Evolutionary conservation across 495 filamentous ascomycete genomes (phyloP), one percentile per base, ranked within the genome.

Genomic region (Podospora fimiseda): DNA sequence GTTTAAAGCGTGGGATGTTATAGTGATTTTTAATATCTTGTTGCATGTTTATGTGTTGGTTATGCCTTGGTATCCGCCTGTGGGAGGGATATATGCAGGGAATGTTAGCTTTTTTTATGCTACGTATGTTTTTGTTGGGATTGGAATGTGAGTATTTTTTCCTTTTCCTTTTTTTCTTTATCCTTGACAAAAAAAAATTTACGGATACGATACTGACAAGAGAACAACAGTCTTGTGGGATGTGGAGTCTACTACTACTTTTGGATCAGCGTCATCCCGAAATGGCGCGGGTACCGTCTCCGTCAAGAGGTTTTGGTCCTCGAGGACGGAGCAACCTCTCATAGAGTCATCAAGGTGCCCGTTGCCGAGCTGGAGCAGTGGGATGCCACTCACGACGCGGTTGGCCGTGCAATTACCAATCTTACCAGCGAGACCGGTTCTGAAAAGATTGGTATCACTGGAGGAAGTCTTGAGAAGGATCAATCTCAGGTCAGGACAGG

Each of bases 61-160:
- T 9, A 80, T 80, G 61, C 83, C 83, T 4, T 86, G 83, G 84
- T 85, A 82, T 51, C 82, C 83, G 21, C 83, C 83, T 0, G 70
- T 68, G 1, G 70, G 64, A 2, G 83, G 83, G 0, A 70, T 73
- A 0, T 71, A 69, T 38, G 79, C 75, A 1, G 82, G 82, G 0
- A 74, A 81, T 51, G 80, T 86, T 2, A 82, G 75, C 44, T 86
- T 87, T 57, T 86, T 81, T 81, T 86, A 86, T 52, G 82, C 71
- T 3, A 84, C 82, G 5, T 85, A 85, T 51, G 67, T 72, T 18
- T 80, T 78, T 2, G 70, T 73, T 9, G 80, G 80, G 1, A 68
- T 84, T 36, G 78, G 63, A 18, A 71, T 81, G 77, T 82, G 61
- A 71, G 78, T 77, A 41, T 6, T 36, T 8, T 3, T 22, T 30